Evolutionary conservation across 306 rosid genomes (phyloP).

Genomic region (Inga laurina): DNA sequence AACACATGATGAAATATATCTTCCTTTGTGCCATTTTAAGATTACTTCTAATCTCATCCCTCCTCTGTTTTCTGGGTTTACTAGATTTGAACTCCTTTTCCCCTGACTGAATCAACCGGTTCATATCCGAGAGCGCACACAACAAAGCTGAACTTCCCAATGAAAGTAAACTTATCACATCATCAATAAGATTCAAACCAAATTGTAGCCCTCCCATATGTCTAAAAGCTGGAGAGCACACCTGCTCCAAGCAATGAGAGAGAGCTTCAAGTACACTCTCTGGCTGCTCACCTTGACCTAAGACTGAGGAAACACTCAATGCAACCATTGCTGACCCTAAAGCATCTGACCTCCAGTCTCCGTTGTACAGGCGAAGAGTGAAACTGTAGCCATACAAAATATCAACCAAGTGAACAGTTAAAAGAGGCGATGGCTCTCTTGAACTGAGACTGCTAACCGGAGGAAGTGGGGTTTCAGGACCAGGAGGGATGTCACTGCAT

Average conservation of each 20-base stretch:
- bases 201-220: constrained; percentile 75
- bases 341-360: constrained; percentile 82
- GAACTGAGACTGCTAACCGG: constrained; percentile 74
- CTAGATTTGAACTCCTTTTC: constrained; percentile 60
- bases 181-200: constrained; percentile 64
- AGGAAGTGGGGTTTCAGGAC: constrained; percentile 71
- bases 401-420: constrained; percentile 79
- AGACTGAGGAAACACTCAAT: constrained; percentile 70
- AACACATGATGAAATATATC: constrained; percentile 75
- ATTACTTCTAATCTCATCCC: constrained; percentile 53
- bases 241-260: constrained; percentile 74
- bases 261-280: constrained; percentile 71
- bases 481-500: constrained; percentile 60
- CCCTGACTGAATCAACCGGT: constrained; percentile 65
- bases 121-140: constrained; percentile 66
- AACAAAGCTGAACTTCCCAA: constrained; percentile 63
- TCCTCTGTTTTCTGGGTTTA: constrained; percentile 45
- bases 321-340: constrained; percentile 64
- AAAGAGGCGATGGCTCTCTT: constrained; percentile 71
- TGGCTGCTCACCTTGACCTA: constrained; percentile 72
- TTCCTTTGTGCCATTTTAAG: constrained; percentile 76
- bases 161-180: constrained; percentile 53
- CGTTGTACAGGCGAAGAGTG: constrained; percentile 83
- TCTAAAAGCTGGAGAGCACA: constrained; percentile 71
- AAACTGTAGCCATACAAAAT: constrained; percentile 77